These are phyloP conservation scores for Moniliophthora roreri DNA, from an alignment of 1,284 basidiomycete species.

Conservation along the genomic window DNA sequence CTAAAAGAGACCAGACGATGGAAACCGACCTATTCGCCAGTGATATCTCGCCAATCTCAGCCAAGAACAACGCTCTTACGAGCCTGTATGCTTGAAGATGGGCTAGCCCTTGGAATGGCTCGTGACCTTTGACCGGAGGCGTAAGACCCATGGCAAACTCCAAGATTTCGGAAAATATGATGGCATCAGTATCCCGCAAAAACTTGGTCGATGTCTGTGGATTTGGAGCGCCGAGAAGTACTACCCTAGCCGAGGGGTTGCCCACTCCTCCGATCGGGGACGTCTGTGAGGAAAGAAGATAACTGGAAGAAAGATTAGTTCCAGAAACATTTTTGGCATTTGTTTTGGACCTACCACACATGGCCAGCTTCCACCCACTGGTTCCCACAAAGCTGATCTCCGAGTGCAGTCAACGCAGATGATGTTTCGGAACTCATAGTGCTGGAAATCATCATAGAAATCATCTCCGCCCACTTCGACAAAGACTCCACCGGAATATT, in stretches of 20 bases:
- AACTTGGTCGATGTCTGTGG: slow-evolving; percentile 54
- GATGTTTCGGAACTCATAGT: slow-evolving; percentile 65
- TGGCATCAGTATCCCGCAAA: slow-evolving; percentile 72
- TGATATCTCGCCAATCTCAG: slow-evolving; percentile 78
- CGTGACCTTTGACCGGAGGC: slow-evolving; percentile 79
- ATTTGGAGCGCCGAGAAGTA: slow-evolving; percentile 65
- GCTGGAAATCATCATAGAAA: slow-evolving; percentile 82
- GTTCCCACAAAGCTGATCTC: slow-evolving; percentile 76
- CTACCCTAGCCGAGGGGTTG: slow-evolving; percentile 58
- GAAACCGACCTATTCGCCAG: slow-evolving; percentile 67
- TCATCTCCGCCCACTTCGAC: slow-evolving; percentile 83
- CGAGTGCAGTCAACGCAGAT: slow-evolving; percentile 83
- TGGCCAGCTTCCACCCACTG: slow-evolving; percentile 88
- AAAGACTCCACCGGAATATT: slow-evolving; percentile 60
- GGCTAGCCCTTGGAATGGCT: slow-evolving; percentile 79
- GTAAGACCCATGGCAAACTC: slow-evolving; percentile 89
- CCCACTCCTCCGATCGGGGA: slow-evolving; percentile 73
- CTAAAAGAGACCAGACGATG: neutral
- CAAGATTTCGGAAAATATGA: slow-evolving; percentile 88
- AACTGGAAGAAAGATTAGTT: slow-evolving; percentile 48
- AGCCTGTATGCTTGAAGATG: slow-evolving; percentile 91
- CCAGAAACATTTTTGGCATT: slow-evolving; percentile 3
- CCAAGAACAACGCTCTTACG: slow-evolving; percentile 74
- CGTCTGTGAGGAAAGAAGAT: slow-evolving; percentile 85
- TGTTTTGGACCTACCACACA: slow-evolving; percentile 63